Percentiles rank a stretch among this genome's conserved stretches.
These are phyloP conservation scores for Elongisporangium anandrum DNA, from an alignment of 352 stramenopile species.

Conservation along the genomic window DNA sequence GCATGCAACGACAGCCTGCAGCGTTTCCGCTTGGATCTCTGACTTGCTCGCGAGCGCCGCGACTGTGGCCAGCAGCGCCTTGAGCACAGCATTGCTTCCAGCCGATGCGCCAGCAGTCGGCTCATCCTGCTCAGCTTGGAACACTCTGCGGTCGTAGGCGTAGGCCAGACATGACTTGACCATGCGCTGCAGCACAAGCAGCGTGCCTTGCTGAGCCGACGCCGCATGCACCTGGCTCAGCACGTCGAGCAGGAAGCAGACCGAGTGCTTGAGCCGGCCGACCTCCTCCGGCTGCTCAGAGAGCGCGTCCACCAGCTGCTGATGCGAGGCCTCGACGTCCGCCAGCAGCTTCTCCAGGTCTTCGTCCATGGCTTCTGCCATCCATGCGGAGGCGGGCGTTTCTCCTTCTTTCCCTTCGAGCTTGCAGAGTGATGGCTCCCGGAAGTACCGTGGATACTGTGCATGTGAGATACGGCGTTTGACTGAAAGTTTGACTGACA, in stretches of 20 bases:
- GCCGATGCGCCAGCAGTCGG: not conserved
- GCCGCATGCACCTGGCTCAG: slow-evolving; percentile 24
- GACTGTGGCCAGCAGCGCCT: slow-evolving; percentile 41
- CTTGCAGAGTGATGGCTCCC: not conserved
- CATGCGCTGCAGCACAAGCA: slow-evolving; percentile 33
- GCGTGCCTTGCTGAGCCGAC: slow-evolving; percentile 21
- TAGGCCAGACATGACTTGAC: slow-evolving; percentile 30
- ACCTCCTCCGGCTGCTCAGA: slow-evolving; percentile 18
- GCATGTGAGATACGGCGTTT: not conserved
- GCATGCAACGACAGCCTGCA: slow-evolving; percentile 41
- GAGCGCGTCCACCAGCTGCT: slow-evolving; percentile 22
- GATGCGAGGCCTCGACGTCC: slow-evolving; percentile 34
- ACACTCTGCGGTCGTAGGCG: slow-evolving; percentile 33
- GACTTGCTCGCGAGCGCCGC: slow-evolving; percentile 27
- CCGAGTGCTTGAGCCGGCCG: slow-evolving; percentile 29
- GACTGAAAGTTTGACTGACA: too few species aligned
- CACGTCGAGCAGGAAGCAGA: slow-evolving; percentile 46
- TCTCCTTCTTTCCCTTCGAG: not conserved
- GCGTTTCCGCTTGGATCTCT: slow-evolving; percentile 17
- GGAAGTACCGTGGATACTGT: not conserved
- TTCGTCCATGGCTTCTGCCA: slow-evolving; percentile 9
- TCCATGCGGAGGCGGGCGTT: not conserved
- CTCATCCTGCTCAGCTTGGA: slow-evolving; percentile 13
- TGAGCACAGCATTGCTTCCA: slow-evolving; percentile 37
- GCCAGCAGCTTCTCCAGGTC: slow-evolving; percentile 27